Percentiles rank a stretch among this genome's conserved stretches.
Evolutionary conservation across 129 eudicot species (phyloP).

Genomic region (Tagetes erecta): DNA sequence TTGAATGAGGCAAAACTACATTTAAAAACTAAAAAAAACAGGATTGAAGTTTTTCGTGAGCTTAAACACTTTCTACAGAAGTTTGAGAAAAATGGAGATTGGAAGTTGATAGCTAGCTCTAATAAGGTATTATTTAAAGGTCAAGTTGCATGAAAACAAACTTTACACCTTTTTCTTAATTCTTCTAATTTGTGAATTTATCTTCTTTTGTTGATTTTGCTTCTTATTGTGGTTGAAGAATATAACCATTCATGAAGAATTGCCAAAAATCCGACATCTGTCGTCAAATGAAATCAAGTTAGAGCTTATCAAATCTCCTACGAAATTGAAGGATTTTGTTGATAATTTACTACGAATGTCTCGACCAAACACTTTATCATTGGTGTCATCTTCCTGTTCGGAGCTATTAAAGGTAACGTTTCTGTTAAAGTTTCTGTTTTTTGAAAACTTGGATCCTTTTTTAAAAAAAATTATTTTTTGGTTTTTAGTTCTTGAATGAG

Average conservation of each 20-base stretch:
- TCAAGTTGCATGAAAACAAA: not conserved
- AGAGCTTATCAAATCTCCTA: slow-evolving; percentile 40
- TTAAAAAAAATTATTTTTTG: not conserved
- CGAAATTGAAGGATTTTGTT: slow-evolving; percentile 35
- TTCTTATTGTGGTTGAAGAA: slow-evolving; percentile 33
- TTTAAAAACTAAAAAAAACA: slow-evolving; percentile 22
- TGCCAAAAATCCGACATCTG: slow-evolving; percentile 23
- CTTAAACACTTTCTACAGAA: slow-evolving; percentile 25
- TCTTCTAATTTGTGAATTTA: not conserved
- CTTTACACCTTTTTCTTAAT: not conserved
- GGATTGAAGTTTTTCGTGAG: not conserved
- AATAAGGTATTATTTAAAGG: slow-evolving; percentile 38
- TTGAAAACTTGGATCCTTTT: not conserved
- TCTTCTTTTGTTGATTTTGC: slow-evolving; percentile 12
- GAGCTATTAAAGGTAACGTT: slow-evolving; percentile 45
- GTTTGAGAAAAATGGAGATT: slow-evolving; percentile 34
- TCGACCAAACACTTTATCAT: slow-evolving; percentile 37
- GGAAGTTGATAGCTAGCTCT: slow-evolving; percentile 43
- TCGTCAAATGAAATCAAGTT: slow-evolving; percentile 29
- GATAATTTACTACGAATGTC: slow-evolving; percentile 43
- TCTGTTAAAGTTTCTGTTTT: not conserved
- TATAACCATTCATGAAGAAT: slow-evolving; percentile 45
- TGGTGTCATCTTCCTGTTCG: slow-evolving; percentile 49
- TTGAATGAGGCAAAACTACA: slow-evolving; percentile 44
- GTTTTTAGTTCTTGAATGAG: slow-evolving; percentile 42